A percentile compares a stretch with the other conserved stretches of the same genome.
Conservation (phyloP, 306 rosid species). For the Vigna nakashimae region DNA sequence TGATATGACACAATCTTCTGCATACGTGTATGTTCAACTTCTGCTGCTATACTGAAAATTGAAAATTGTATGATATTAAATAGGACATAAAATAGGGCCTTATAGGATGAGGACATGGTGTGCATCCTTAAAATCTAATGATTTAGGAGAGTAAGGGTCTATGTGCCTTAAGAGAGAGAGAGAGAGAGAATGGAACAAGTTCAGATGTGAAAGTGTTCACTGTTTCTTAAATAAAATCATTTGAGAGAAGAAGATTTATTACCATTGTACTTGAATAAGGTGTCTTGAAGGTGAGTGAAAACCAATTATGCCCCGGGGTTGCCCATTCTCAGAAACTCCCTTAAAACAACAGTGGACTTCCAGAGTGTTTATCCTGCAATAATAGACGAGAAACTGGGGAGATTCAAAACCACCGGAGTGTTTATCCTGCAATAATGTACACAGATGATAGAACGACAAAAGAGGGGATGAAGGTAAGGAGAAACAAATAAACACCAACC, state of each 20-base stretch:
- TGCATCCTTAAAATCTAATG: too few species aligned
- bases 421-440: not conserved
- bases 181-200: too few species aligned
- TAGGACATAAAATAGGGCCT: too few species aligned
- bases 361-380: not conserved
- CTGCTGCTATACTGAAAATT: too few species aligned
- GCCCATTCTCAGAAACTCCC: not conserved
- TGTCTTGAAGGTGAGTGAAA: not conserved
- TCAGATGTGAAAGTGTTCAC: not conserved
- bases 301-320: not conserved
- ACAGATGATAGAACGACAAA: not conserved
- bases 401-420: not conserved
- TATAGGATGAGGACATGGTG: too few species aligned
- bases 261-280: not conserved
- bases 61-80: too few species aligned
- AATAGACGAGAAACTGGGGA: not conserved
- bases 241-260: not conserved
- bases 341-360: not conserved
- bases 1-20: too few species aligned
- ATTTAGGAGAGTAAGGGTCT: too few species aligned
- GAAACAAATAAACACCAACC: not conserved
- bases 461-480: not conserved
- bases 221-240: not conserved
- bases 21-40: too few species aligned
- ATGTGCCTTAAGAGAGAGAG: too few species aligned